Percentiles rank a stretch among this genome's conserved stretches.
phyloP scores from a whole-genome alignment of 2,329 filamentous ascomycete species.

The Achaetomium macrosporum region DNA sequence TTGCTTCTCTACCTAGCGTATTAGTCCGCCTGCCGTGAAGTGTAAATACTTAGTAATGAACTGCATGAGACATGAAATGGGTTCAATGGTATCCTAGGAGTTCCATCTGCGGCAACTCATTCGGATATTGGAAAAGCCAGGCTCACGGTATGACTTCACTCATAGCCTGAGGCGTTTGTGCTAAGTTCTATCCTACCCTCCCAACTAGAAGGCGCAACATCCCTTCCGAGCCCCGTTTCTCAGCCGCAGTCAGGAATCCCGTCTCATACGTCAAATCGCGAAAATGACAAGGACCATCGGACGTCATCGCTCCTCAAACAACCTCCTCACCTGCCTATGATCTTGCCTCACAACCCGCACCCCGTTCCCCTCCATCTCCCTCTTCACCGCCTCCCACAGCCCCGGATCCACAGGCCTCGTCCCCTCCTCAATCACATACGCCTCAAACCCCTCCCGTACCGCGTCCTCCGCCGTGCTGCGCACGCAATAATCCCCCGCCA shows the following conservation, averaged over 20 bases:
- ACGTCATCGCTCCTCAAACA: slow-evolving; percentile 27
- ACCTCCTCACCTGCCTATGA: slow-evolving; percentile 49
- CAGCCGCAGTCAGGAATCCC: too few species aligned
- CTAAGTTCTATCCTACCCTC: too few species aligned
- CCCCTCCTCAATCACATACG: slow-evolving; percentile 71
- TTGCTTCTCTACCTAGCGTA: not conserved
- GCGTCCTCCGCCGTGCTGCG: slow-evolving; percentile 76
- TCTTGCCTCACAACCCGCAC: slow-evolving; percentile 56
- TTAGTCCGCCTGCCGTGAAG: not conserved
- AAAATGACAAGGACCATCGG: too few species aligned
- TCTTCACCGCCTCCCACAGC: slow-evolving; percentile 49
- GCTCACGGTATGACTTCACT: not conserved
- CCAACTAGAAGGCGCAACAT: not conserved
- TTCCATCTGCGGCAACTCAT: not conserved
- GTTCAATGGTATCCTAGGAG: not conserved
- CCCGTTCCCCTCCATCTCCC: slow-evolving; percentile 51
- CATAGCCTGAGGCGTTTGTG: too few species aligned
- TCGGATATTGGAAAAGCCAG: not conserved
- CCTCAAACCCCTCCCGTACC: slow-evolving; percentile 65
- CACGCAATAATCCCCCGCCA: slow-evolving; percentile 90
- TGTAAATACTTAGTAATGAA: slow-evolving; percentile 14
- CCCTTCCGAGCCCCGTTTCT: too few species aligned
- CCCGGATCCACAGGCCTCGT: slow-evolving; percentile 65
- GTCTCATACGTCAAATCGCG: too few species aligned
- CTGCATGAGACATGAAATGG: slow-evolving; percentile 17